These are phyloP conservation scores for Aspergillus pseudoviridinutans DNA, from an alignment of 2,329 filamentous ascomycete species.

Conservation along the genomic window DNA sequence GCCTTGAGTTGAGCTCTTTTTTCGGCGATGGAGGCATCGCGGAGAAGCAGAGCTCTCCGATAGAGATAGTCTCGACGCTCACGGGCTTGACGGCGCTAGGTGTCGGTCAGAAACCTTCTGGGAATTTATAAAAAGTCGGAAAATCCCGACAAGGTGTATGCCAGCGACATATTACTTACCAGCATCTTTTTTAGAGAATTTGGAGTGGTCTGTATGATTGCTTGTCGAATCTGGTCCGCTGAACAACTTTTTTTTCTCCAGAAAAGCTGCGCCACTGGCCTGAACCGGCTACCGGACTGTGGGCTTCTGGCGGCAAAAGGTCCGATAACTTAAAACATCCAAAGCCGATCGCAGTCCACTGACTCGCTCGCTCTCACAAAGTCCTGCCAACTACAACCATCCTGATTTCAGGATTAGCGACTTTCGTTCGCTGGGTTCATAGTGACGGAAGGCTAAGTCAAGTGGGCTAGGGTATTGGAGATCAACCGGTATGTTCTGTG, in stretches of 20 bases:
- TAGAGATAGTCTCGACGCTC: constrained; percentile 87
- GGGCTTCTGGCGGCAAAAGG: constrained; percentile 28
- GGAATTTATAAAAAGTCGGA: neutral
- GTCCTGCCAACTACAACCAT: constrained; percentile 12
- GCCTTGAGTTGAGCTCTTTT: constrained; percentile 83
- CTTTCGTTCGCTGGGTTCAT: constrained; percentile 19
- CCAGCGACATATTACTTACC: constrained; percentile 17
- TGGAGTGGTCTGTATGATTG: constrained; percentile 5
- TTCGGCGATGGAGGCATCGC: constrained; percentile 88
- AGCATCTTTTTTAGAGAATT: constrained; percentile 25
- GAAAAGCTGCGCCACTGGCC: constrained; percentile 27
- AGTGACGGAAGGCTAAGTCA: constrained; percentile 19
- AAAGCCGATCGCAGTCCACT: constrained; percentile 17
- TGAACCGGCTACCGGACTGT: constrained; percentile 19
- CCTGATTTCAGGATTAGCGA: constrained; percentile 11
- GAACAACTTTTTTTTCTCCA: constrained; percentile 38
- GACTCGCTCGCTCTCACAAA: constrained; percentile 6
- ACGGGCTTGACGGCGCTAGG: constrained; percentile 66
- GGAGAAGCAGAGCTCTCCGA: constrained; percentile 77
- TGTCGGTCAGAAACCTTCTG: constrained; percentile 11
- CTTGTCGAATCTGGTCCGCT: constrained; percentile 12
- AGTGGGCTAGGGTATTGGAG: constrained; percentile 6
- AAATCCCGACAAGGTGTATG: neutral
- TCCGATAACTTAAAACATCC: constrained; percentile 16
- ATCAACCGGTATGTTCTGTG: neutral